phyloP scores from a whole-genome alignment of 768 basidiomycete species.

The Infundibulicybe gibba region DNA sequence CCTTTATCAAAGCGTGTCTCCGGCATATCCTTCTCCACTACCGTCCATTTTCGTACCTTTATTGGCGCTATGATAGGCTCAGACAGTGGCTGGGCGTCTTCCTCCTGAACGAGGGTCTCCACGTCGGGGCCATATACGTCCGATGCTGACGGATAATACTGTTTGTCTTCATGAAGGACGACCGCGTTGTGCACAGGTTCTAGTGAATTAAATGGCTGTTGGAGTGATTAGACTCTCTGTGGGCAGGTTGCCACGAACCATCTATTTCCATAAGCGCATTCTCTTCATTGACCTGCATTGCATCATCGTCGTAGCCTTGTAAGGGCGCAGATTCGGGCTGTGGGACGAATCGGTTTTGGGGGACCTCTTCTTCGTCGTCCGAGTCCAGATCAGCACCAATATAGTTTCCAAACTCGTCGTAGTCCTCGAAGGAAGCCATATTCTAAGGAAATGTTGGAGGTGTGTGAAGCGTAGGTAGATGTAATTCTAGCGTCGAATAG shows the following conservation, averaged over 20 bases:
- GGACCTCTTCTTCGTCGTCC: constrained; percentile 68
- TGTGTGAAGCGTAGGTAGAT: neutral
- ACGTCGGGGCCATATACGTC: constrained; percentile 94
- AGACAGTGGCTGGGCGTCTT: constrained; percentile 92
- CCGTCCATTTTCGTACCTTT: constrained; percentile 90
- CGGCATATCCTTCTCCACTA: constrained; percentile 95
- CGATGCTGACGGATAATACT: constrained; percentile 91
- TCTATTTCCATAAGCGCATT: constrained; percentile 83
- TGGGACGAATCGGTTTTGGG: constrained; percentile 44
- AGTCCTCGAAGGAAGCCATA: constrained; percentile 70
- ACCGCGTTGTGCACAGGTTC: constrained; percentile 81
- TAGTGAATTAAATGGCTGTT: constrained; percentile 21
- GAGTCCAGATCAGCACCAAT: constrained; percentile 94
- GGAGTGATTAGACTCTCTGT: constrained; percentile 11
- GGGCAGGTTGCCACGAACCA: constrained; percentile 36
- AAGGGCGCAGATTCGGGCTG: constrained; percentile 48
- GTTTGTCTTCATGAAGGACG: constrained; percentile 94
- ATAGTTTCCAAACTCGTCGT: constrained; percentile 96
- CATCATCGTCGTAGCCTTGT: constrained; percentile 81
- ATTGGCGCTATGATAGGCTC: constrained; percentile 96
- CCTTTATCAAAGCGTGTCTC: constrained; percentile 97
- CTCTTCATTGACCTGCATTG: constrained; percentile 49
- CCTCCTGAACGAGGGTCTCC: constrained; percentile 96
- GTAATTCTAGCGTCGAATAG: no score
- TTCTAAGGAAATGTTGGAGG: constrained; percentile 2